Evolutionary conservation across 148 eudicot species (phyloP).

Genomic region (Polygonum maritimum): DNA sequence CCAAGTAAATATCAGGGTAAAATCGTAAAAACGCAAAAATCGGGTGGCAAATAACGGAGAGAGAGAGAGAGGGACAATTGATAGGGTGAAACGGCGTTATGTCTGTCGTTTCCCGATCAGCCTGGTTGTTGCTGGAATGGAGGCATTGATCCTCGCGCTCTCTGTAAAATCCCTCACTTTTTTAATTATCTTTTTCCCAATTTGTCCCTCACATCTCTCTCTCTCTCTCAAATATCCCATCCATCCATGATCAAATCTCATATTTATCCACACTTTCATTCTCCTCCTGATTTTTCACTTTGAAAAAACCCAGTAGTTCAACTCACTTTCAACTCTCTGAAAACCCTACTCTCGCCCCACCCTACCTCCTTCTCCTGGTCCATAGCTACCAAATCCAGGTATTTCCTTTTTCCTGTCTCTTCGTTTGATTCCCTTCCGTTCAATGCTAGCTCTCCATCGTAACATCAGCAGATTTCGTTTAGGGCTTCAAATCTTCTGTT

Average conservation of each 20-base stretch:
- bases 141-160: slow-evolving; percentile 7
- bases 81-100: slow-evolving; percentile 7
- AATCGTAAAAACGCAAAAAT: neutral
- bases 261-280: slow-evolving; percentile 6
- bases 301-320: neutral
- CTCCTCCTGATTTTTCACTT: neutral
- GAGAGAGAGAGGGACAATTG: slow-evolving; percentile 4
- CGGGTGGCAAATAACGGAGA: neutral
- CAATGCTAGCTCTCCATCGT: neutral
- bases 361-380: neutral
- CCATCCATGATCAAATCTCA: slow-evolving; percentile 7
- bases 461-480: neutral
- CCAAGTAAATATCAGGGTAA: neutral
- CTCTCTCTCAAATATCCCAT: slow-evolving; percentile 1
- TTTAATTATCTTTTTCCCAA: neutral
- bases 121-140: neutral
- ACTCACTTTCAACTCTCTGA: neutral
- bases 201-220: neutral
- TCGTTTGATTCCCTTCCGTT: neutral
- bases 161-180: neutral
- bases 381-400: slow-evolving; percentile 1
- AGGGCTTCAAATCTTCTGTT: neutral
- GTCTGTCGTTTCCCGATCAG: slow-evolving; percentile 4
- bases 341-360: slow-evolving; percentile 2
- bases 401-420: neutral